Base-by-base conservation (phyloP, 2,329 filamentous ascomycete species). In the Apiospora malaysiana region DNA sequence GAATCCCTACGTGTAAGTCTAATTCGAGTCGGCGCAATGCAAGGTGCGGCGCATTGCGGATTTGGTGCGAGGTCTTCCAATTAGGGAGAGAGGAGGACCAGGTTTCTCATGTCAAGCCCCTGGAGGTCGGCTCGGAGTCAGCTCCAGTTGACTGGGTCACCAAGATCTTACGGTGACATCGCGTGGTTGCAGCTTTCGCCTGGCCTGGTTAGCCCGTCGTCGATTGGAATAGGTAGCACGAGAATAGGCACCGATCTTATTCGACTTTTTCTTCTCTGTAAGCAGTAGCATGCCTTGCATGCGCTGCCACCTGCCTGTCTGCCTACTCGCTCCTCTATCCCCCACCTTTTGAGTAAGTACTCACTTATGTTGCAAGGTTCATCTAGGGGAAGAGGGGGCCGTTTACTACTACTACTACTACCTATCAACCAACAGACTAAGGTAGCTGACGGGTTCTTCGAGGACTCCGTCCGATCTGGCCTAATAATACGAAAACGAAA, bases 61-160 rank as follows among this genome's bases (percentile, higher is more conserved):
- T 40, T 14, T 40, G 56, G 21, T 40, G 56, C 32, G 56, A 63
- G 9, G 27, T 27, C 25, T 32, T 59, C 51, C 25, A n/a, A 16
- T 37, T 59, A 21, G 16, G 16, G 51, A 6, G 8, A n/a, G 21
- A 40, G 56, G 4, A 23, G 56, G 4, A 23, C 56, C 18, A n/a
- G 51, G 51, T 37, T 59, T 37, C 37, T n/a, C 21, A 12, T 59
- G 25, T 59, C 6, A 18, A 37, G 4, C 51, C 51, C 25, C 16
- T 37, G 27, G 4, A 59, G 6, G 56, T 63, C 56, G 56, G 32
- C 56, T 63, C 56, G 56, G 32, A 40, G 32, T n/a, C 56, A 23
- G 56, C 56, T 63, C 56, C 56, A 63, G 56, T 63, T 40, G 56
- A 63, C 56, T 12, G 56, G 56, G 32, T 63, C 56, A 63, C 56